Evolutionary conservation across 2,329 filamentous ascomycete species (phyloP), one percentile per base, ranked within the genome.

Genomic region (Setomelanomma holmii): DNA sequence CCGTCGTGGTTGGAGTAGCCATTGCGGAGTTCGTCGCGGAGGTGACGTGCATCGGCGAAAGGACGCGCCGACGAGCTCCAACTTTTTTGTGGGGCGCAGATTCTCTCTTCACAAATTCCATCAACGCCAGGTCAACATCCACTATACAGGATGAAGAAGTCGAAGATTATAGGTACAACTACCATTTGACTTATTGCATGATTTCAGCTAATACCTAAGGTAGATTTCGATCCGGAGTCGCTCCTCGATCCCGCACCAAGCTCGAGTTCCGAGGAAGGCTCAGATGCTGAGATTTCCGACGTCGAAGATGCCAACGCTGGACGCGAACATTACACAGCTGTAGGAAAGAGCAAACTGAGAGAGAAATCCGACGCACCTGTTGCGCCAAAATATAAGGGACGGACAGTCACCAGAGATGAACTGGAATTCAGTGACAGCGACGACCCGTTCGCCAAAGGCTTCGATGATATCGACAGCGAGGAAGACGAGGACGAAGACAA

Each of bases 321-420:
- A 17, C 89, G 93, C 24, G 93, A 96, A 66, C 93, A 98, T 72
- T 98, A 98, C 71, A 84, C 89, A 38, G 76, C 83, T 45, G 90
- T 96, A 24, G 89, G 88, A 82, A 95, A 93, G 80, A 95, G 89
- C 78, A 93, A 90, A 72, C 79, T 97, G 61, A 86, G 91, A 59
- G 88, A 90, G 69, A 86, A 86, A 51, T 86, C 91, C 27, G 82
- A 83, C 20, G 76, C 88, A 16, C 77, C 84, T 0, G 80, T 97
- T 1, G 93, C 92, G 0, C 87, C 89, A 12, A 84, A 91, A 69
- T 98, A 98, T 75, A 82, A 86, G 56, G 93, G 93, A 10, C 83
- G 89, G 16, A 84, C 85, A 41, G 84, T 97, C 30, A 91, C 87
- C 60, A 84, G 93, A 50, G 79, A 86, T 39, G 86, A 84, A 11